These are phyloP conservation scores for Coniochaeta ligniaria DNA, from an alignment of 2,329 filamentous ascomycete genomes.

Conservation along the genomic window DNA sequence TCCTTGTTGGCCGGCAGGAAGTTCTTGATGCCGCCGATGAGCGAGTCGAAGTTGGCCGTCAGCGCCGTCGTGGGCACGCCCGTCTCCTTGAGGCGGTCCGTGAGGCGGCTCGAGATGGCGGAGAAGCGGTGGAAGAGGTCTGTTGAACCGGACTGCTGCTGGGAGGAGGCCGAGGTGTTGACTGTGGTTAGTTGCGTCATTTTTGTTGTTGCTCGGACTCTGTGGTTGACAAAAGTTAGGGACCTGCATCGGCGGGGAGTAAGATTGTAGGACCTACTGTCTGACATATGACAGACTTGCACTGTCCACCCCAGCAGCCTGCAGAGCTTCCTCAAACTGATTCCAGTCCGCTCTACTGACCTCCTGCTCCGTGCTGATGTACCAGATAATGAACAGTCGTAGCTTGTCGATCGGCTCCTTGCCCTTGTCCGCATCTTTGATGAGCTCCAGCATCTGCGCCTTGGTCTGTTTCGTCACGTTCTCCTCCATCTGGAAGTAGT, in stretches of 20 bases:
- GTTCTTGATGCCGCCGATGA: conserved; percentile 95
- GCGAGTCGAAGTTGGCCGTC: conserved; percentile 79
- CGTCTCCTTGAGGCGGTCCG: conserved; percentile 88
- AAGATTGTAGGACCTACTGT: conserved; percentile 48
- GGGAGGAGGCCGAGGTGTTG: conserved; percentile 59
- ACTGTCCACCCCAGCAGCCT: conserved; percentile 66
- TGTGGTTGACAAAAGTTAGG: conserved; percentile 4
- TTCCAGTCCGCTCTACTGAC: conserved; percentile 75
- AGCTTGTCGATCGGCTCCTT: conserved; percentile 83
- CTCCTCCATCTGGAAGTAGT: conserved; percentile 93
- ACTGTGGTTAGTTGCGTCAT: conserved; percentile 97
- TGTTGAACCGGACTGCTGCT: conserved; percentile 51
- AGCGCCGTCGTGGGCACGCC: conserved; percentile 63
- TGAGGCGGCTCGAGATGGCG: conserved; percentile 83
- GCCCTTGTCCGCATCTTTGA: conserved; percentile 77
- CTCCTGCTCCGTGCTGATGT: conserved; percentile 86
- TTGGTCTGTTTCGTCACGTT: conserved; percentile 88
- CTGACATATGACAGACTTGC: conserved; percentile 78
- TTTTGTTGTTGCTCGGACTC: conserved; percentile 87
- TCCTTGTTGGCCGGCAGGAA: conserved; percentile 96
- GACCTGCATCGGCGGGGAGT: neutral
- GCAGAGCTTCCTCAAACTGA: conserved; percentile 78
- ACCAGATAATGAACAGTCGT: conserved; percentile 94
- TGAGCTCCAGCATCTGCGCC: conserved; percentile 76
- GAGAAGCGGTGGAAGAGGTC: conserved; percentile 93